A percentile compares a stretch with the other conserved stretches of the same genome.
Evolutionary conservation across 768 basidiomycete genomes (phyloP).

Genomic region (Amanita molliuscula): DNA sequence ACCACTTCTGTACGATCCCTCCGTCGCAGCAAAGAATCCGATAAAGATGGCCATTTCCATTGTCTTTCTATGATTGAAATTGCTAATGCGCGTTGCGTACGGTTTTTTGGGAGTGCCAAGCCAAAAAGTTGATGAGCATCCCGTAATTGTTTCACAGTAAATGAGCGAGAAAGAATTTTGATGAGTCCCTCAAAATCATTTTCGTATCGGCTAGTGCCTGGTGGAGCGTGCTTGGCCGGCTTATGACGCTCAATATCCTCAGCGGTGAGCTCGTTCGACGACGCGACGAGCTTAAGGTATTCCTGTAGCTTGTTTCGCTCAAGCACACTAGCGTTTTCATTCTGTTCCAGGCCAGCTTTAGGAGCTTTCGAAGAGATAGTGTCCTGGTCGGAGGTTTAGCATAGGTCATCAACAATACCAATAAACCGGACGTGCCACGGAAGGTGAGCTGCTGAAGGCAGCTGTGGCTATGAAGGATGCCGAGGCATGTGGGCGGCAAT

Average conservation of each 20-base stretch:
- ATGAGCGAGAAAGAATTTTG: constrained; percentile 46
- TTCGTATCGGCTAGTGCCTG: constrained; percentile 37
- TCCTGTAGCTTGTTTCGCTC: constrained; percentile 39
- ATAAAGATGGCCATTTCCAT: constrained; percentile 63
- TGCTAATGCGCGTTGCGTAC: constrained; percentile 31
- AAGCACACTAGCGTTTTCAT: constrained; percentile 15
- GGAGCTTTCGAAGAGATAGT: too few species aligned
- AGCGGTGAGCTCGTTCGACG: constrained; percentile 37
- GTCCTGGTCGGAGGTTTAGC: background rate
- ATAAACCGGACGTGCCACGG: background rate
- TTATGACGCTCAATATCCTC: constrained; percentile 52
- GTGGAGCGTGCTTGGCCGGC: constrained; percentile 28
- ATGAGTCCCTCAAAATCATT: constrained; percentile 42
- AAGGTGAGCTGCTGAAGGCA: background rate
- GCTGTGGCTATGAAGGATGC: background rate
- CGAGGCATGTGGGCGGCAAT: background rate
- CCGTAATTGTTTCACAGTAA: constrained; percentile 52
- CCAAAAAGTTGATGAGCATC: constrained; percentile 40
- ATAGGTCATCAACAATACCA: background rate
- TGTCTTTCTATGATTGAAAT: constrained; percentile 48
- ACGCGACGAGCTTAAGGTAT: constrained; percentile 44
- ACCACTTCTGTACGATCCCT: constrained; percentile 39
- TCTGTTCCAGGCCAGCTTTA: background rate
- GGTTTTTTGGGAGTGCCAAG: constrained; percentile 21
- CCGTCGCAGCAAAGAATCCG: constrained; percentile 37